These are phyloP conservation scores for Hysterangium stoloniferum DNA, from an alignment of 768 basidiomycete genomes.

Conservation along the genomic window DNA sequence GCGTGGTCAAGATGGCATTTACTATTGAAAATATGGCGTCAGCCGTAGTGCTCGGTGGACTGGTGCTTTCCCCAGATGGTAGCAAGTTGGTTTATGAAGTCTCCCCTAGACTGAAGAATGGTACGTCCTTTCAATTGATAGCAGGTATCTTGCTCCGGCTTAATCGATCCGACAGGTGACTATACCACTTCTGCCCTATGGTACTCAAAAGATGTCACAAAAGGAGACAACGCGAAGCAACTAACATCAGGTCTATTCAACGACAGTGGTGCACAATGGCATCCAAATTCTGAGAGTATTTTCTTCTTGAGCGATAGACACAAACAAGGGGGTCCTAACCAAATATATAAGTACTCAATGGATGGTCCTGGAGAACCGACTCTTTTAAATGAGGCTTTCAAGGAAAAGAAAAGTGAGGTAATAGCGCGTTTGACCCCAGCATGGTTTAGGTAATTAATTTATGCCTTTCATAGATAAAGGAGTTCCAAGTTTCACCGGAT, in stretches of 20 bases:
- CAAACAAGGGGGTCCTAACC: slow-evolving; percentile 3
- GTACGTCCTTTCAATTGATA: neutral
- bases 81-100: slow-evolving; percentile 5
- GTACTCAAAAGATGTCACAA: slow-evolving; percentile 7
- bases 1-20: slow-evolving; percentile 2
- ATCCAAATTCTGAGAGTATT: slow-evolving; percentile 1
- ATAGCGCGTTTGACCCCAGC: no score
- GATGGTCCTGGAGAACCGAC: slow-evolving; percentile 7
- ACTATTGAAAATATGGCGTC: slow-evolving; percentile 3
- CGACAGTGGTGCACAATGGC: slow-evolving; percentile 1
- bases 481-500: slow-evolving; percentile 12
- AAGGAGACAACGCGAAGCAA: slow-evolving; percentile 9
- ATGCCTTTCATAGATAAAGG: neutral
- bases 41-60: neutral
- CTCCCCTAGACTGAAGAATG: neutral
- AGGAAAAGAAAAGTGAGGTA: slow-evolving; percentile 3
- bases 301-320: slow-evolving; percentile 11
- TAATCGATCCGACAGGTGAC: neutral
- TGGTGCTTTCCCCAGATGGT: slow-evolving; percentile 10
- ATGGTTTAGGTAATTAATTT: no score
- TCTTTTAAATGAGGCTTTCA: neutral
- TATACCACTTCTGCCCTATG: slow-evolving; percentile 2
- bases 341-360: slow-evolving; percentile 6
- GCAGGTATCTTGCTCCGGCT: neutral
- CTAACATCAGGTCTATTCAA: slow-evolving; percentile 11